Base-by-base conservation (phyloP, 2,329 filamentous ascomycete species). In the Pseudogymnoascus sp. region DNA sequence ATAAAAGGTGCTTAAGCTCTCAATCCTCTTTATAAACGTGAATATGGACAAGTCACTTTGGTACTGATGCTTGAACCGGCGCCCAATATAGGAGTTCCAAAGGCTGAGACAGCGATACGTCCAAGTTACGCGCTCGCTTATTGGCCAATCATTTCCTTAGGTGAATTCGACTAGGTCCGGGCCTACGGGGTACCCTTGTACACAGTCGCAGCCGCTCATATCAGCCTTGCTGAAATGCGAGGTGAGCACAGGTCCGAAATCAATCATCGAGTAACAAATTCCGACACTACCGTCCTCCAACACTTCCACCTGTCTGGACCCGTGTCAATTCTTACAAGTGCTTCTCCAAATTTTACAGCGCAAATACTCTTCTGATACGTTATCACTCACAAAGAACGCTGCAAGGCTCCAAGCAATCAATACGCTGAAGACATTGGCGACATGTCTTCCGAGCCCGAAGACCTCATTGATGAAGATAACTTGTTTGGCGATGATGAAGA, bases 401-500 rank as follows among this genome's bases (percentile, higher is more conserved):
- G 29, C 29, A 34, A 57, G 51, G 29, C 29, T 57, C 16, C 5
- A 34, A 57, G 26, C 51, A 57, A 57, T 57, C 16, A 57, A 21
- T 12, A 31, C 29, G 10, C 51, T 34, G 14, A 3, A 34, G 26
- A 34, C 29, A 57, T 57, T 57, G 16, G 29, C 18, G 29, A 54
- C 34, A 66, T 66, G 65, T 39, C 70, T 26, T 66, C 66, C n/a
- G 54, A 63, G 8, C 66, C 66, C 29, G 72, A 73, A 61, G 72
- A 74, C 23, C 68, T 75, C 60, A 75, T 77, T 34, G 82, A 84
- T 63, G 81, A 77, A 64, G 84, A 85, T 70, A 85, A 87, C 71
- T 79, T 87, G 54, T 87, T 87, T 66, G 85, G 84, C 62, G 83
- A 85, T 64, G 83, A 81, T 61, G 82, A 77, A 42, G 76, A 74